Base-by-base conservation (phyloP, 495 filamentous ascomycete species). In the Glarea lozoyensis region DNA sequence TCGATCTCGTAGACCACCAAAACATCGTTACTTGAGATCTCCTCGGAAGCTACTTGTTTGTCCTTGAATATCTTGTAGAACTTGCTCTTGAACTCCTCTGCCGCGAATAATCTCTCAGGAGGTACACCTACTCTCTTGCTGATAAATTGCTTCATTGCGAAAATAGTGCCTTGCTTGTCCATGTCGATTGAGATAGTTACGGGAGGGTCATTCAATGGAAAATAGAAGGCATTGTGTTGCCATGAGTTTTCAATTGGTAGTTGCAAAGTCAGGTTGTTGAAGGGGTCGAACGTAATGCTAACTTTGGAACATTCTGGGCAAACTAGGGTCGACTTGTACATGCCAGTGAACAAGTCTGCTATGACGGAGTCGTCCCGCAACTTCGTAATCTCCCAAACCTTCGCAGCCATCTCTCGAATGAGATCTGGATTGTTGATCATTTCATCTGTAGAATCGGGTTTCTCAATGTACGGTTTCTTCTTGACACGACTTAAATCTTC, bases 241-340 rank as follows among this genome's bases (percentile, higher is more conserved):
- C 85, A 92, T 16, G 82, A 65, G 40, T 79, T 84, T 52, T 88
- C 81, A 43, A 94, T 75, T 0, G 92, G 93, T 22, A 98, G 66
- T 43, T 92, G 93, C 18, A 98, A 65, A 0, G 93, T 95, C 22
- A 97, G 62, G 44, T 88, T 92, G 65, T 86, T 96, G 72, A 94
- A 98, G 2, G 92, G 92, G 64, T 98, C 92, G 52, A 98, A 97
- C 3, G 92, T 98, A 48, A 98, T 95, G 71, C 88, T 94, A 63
- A 95, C 82, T 66, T 98, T 98, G 43, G 82, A 73, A 57, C 92
- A 98, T 7, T 67, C 75, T 1, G 90, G 93, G 58, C 92, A 98
- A 45, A 88, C 77, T 31, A 98, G 73, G 3, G 90, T 97, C 20
- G 90, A 96, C 66, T 96, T 95, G 71, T 97, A 98, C 70, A 96